Percentiles rank a stretch among this genome's conserved stretches.
Conservation (phyloP, 345 rosid genomes). For the Eucalyptus leucophloia region DNA sequence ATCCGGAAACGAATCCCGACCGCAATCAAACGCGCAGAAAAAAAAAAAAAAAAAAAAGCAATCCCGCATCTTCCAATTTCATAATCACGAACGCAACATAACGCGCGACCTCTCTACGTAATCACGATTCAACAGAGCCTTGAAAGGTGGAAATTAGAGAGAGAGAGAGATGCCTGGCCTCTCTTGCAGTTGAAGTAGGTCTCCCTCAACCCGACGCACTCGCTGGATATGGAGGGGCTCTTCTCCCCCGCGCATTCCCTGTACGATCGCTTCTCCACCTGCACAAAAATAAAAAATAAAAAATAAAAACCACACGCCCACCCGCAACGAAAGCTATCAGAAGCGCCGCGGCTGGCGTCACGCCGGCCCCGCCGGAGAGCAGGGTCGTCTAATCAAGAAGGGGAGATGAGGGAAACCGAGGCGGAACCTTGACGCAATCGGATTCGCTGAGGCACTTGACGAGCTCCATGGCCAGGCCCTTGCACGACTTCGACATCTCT, state of each 20-base stretch:
- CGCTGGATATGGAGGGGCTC: conserved; percentile 66
- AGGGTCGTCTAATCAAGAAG: neutral
- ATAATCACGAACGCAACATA: neutral
- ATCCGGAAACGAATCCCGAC: neutral
- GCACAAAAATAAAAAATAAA: neutral
- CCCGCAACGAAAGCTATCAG: neutral
- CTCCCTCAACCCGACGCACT: conserved; percentile 90
- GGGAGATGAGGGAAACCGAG: neutral
- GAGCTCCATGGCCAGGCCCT: conserved; percentile 87
- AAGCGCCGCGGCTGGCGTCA: neutral
- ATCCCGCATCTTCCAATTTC: neutral
- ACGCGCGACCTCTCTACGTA: neutral
- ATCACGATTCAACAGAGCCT: neutral
- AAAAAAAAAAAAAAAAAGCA: neutral
- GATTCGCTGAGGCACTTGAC: conserved; percentile 94
- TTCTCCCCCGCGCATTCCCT: conserved; percentile 89
- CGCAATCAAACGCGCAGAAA: neutral
- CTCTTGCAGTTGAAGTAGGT: conserved; percentile 98
- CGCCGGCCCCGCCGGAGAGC: neutral
- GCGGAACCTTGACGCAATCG: conserved; percentile 63
- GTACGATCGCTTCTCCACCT: conserved; percentile 70
- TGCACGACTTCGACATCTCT: conserved; percentile 87
- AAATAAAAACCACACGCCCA: rapidly evolving
- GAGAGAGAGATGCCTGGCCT: conserved; percentile 60
- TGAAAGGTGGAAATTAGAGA: neutral